Base-by-base conservation (phyloP, 768 basidiomycete genomes). In the Kwoniella sp. region DNA sequence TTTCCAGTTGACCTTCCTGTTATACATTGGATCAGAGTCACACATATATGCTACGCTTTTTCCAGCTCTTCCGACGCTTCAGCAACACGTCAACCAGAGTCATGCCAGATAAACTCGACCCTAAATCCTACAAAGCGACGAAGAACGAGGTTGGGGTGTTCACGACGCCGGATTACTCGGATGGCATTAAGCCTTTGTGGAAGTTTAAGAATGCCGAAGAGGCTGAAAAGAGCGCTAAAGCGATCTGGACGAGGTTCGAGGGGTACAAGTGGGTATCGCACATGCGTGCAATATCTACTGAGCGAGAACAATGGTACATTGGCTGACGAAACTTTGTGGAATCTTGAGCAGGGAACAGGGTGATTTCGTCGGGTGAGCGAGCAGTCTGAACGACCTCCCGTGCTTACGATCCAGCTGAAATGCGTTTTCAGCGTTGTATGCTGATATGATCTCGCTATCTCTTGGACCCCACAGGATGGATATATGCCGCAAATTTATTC, bases 131-230 rank as follows among this genome's bases (percentile, higher is more conserved):
- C 48, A 17, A 28, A 20, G 72, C 74, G 0, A 64, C 72, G 8
- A 69, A 69, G 47, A 77, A 73, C 15, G 79, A 80, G 55, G 72
- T 75, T 62, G 77, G 77, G 15, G 79, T 80, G 1, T 80, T 80
- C 65, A 80, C 77, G 4, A 78, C 79, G 0, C 73, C 75, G 26
- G 77, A 75, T 2, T 80, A 80, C 57, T 76, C 76, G 4, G 70
- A 60, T 2, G 67, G 67, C 17, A 64, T 80, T 48, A 80, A 80
- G 58, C 53, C 53, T 0, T 51, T 72, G 13, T 80, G 79, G 79
- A 61, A 71, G 48, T 80, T 75, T 61, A 76, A 76, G 51, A 73
- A 78, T 67, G 68, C 70, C 15, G 61, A 67, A 13, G 65, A 69
- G 23, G 75, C 79, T 13, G 66, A 23, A 57, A 55, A 71, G 51